Percentiles rank a stretch among this genome's conserved stretches.
Evolutionary conservation across 768 basidiomycete genomes (phyloP).

Genomic region (Exsudoporus frostii): DNA sequence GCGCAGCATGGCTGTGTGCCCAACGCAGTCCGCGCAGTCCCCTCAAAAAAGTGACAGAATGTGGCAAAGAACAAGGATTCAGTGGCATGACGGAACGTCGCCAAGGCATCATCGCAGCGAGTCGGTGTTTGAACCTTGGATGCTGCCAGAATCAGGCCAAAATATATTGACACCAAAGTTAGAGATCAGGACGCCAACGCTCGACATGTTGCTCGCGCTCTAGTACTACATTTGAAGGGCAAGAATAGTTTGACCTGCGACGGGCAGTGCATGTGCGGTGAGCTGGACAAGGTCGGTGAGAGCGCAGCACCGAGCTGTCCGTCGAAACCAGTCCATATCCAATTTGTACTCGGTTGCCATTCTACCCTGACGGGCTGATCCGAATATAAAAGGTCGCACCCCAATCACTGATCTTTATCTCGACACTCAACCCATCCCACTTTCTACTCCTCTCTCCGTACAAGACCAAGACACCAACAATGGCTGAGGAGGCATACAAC

Average conservation of each 20-base stretch:
- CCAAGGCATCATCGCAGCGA: neutral
- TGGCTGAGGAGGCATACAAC: conserved; percentile 16
- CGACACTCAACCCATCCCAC: neutral
- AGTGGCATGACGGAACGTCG: neutral
- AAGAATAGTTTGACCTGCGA: neutral
- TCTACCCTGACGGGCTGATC: neutral
- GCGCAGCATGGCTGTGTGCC: conserved; percentile 14
- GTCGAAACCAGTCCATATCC: conserved; percentile 6
- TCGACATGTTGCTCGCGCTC: too few relatives aligned
- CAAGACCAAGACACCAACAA: conserved; percentile 3
- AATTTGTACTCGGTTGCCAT: neutral
- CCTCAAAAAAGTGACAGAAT: too few relatives aligned
- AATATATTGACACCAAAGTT: neutral
- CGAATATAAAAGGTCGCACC: conserved; percentile 13
- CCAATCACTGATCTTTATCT: conserved; percentile 10
- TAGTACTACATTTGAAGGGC: neutral
- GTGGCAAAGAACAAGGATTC: too few relatives aligned
- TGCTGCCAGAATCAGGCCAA: neutral
- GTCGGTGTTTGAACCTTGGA: neutral
- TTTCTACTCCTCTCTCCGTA: neutral
- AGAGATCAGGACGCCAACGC: too few relatives aligned
- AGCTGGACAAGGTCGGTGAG: neutral
- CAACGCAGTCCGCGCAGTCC: too few relatives aligned
- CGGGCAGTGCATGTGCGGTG: neutral
- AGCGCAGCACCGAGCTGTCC: neutral